Percentiles rank a stretch among this genome's conserved stretches.
Evolutionary conservation across 2,329 filamentous ascomycete species (phyloP).

Genomic region (Alternaria infectoria): DNA sequence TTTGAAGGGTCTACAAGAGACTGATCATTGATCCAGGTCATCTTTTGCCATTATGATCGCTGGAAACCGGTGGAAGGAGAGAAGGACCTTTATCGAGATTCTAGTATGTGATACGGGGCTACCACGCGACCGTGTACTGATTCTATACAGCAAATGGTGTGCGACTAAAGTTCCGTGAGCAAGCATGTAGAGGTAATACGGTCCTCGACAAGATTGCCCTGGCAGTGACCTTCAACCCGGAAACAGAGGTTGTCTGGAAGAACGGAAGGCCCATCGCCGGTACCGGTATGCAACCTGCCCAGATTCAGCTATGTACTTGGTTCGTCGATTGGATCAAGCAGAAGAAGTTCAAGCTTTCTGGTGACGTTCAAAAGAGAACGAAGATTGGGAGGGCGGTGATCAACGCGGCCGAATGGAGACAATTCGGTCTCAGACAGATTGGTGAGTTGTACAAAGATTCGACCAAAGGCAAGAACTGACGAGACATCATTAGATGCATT

Average conservation of each 20-base stretch:
- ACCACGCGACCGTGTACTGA: background rate
- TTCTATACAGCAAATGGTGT: background rate
- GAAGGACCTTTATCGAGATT: background rate
- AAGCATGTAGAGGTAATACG: background rate
- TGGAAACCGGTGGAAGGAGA: background rate
- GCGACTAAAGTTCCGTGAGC: background rate
- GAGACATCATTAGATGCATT: conserved; percentile 7
- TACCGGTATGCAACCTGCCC: background rate
- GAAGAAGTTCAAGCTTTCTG: conserved; percentile 5
- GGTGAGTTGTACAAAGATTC: conserved; percentile 3
- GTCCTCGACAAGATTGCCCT: background rate
- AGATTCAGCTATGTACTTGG: conserved; percentile 21
- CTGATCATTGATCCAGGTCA: background rate
- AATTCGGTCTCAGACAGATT: conserved; percentile 9
- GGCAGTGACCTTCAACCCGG: conserved; percentile 2
- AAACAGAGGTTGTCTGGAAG: background rate
- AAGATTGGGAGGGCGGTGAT: conserved; percentile 9
- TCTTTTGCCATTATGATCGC: conserved; percentile 12
- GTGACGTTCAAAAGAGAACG: background rate
- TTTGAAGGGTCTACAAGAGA: background rate
- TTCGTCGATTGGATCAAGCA: conserved; percentile 19
- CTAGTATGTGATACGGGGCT: background rate
- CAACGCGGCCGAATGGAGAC: background rate
- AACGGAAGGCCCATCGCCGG: background rate
- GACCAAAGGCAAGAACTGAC: background rate